Evolutionary conservation across 2,329 filamentous ascomycete genomes (phyloP), one percentile per base, ranked within the genome.

Genomic region (Lasiodiplodia hormozganensis): DNA sequence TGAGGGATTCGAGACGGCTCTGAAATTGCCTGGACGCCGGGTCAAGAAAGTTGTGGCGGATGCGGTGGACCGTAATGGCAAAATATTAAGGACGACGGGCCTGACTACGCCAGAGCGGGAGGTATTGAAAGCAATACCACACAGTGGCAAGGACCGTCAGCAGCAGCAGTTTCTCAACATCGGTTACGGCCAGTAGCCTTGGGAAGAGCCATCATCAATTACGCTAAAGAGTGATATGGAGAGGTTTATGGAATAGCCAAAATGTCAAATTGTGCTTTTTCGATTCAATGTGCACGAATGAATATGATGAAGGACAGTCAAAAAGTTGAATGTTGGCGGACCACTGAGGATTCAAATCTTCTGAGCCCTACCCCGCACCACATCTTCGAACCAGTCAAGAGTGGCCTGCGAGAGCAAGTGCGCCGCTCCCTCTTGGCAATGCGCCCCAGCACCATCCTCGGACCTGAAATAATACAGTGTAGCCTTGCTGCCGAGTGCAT

Each of bases 11-110:
- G 62, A 65, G 47, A 65, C 62, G 25, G 34, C 7, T 11, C 38
- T 65, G 34, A 36, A 16, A n/a, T 10, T 52, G 23, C 25, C 43
- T 5, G 62, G 49, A 2, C 49, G 34, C 18, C 21, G 12, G 21
- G 34, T 58, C 23, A 7, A 31, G 28, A 14, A 14, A 10, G 62
- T 65, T 18, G 5, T 36, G 14, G 62, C 62, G n/a, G 62, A 54
- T 28, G 62, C 62, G 31, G 38, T 68, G 25, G 54, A 31, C 7
- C 4, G 38, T 2, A 14, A 64, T 16, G 66, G 66, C 11, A 64
- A 18, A 34, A n/a, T 58, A 7, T 25, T 58, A 36, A 34, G 54
- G 34, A 58, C 54, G n/a, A 58, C 54, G 2, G n/a, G n/a, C 1
- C 8, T 40, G n/a, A 34, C 4, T 2, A 16, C 34, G 4, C 23